These are phyloP conservation scores for Skeletonema grethae DNA, from an alignment of 108 stramenopile genomes.

Conservation along the genomic window DNA sequence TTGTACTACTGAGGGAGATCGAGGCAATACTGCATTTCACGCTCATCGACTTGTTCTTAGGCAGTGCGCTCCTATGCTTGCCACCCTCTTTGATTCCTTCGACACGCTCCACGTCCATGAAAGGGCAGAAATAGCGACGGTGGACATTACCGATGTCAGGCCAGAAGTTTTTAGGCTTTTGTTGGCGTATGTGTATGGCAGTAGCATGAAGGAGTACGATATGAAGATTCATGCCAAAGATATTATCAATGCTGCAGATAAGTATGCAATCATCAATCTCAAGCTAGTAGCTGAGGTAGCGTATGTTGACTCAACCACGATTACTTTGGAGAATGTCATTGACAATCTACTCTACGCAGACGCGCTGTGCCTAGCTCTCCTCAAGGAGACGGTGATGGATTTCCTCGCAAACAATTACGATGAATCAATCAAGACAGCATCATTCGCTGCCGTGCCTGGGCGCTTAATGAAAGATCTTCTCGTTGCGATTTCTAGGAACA, in stretches of 20 bases:
- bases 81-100: background rate
- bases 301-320: background rate
- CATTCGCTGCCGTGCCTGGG: background rate
- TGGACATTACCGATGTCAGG: background rate
- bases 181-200: background rate
- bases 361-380: background rate
- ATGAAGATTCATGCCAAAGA: background rate
- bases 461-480: background rate
- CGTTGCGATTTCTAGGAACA: background rate
- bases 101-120: too few relatives aligned
- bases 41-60: background rate
- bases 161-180: background rate
- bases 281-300: background rate
- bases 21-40: background rate
- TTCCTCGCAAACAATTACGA: background rate
- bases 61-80: background rate
- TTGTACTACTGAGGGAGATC: background rate
- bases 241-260: background rate
- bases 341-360: background rate
- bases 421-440: background rate
- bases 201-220: background rate
- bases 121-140: background rate
- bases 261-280: background rate
- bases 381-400: background rate
- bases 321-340: background rate